A percentile compares a stretch with the other conserved stretches of the same genome.
phyloP scores from a whole-genome alignment of 129 eudicot genomes.

The Helianthus annuus region DNA sequence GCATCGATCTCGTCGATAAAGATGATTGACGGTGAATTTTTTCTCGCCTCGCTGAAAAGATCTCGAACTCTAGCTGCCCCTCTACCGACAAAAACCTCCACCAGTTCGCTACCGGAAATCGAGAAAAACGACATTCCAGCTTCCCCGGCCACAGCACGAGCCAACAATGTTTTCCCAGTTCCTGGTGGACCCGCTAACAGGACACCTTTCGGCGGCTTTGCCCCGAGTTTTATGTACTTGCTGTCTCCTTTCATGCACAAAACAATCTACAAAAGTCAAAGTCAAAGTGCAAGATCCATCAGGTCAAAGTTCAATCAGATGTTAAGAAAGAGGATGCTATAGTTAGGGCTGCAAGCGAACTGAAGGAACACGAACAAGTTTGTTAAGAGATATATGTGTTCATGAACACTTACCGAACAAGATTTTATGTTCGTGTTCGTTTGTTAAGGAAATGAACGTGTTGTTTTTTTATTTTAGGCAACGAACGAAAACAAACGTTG shows the following conservation, averaged over 20 bases:
- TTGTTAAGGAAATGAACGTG: too few relatives aligned
- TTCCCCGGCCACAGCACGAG: constrained; percentile 50
- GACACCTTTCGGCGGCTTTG: constrained; percentile 43
- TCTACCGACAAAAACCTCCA: constrained; percentile 50
- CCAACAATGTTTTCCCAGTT: constrained; percentile 46
- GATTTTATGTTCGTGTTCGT: too few relatives aligned
- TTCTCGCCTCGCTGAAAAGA: constrained; percentile 37
- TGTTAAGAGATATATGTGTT: too few relatives aligned
- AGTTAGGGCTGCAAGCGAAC: too few relatives aligned
- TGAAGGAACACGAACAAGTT: too few relatives aligned
- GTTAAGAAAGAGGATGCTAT: background rate
- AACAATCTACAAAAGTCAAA: constrained; percentile 29
- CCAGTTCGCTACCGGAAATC: constrained; percentile 43
- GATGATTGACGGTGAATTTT: constrained; percentile 38
- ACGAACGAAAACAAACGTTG: too few relatives aligned
- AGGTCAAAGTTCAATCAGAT: constrained; percentile 1
- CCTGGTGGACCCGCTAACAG: constrained; percentile 45
- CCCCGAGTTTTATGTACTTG: constrained; percentile 37
- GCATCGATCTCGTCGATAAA: constrained; percentile 52
- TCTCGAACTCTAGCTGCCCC: constrained; percentile 53
- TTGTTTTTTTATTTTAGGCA: too few relatives aligned
- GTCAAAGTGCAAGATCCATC: background rate
- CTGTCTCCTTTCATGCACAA: constrained; percentile 46
- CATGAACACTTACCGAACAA: too few relatives aligned
- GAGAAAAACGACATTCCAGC: constrained; percentile 46